Conservation (phyloP, 176 grass and related monocot species). For the Raddia distichophylla region DNA sequence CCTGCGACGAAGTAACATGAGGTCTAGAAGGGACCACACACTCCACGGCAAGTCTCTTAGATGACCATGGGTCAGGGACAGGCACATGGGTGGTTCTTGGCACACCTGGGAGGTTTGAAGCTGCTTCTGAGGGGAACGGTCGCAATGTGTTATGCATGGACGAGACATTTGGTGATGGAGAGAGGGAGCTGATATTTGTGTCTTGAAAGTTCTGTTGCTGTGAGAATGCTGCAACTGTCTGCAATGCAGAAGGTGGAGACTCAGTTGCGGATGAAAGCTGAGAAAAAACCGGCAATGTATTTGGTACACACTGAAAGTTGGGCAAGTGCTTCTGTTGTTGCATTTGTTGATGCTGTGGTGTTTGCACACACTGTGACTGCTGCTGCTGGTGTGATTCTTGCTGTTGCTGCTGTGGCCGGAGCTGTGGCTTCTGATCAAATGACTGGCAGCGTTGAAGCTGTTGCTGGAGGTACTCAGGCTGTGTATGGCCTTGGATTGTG, state of each 20-base stretch:
- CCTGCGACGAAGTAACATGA: constrained; percentile 41
- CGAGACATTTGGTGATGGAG: constrained; percentile 46
- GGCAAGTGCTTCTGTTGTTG: constrained; percentile 57
- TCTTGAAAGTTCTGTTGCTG: constrained; percentile 68
- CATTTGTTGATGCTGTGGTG: constrained; percentile 66
- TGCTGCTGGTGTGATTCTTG: constrained; percentile 49
- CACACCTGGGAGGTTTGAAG: constrained; percentile 54
- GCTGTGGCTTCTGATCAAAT: constrained; percentile 58
- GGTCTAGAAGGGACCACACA: constrained; percentile 48
- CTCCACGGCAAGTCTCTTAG: constrained; percentile 71
- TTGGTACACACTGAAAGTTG: constrained; percentile 43
- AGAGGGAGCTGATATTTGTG: constrained; percentile 47
- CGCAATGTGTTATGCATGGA: constrained; percentile 52
- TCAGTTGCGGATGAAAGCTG: constrained; percentile 45
- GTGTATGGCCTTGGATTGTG: constrained; percentile 59
- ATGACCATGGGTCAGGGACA: constrained; percentile 65
- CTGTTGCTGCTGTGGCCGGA: constrained; percentile 34
- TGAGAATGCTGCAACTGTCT: constrained; percentile 55
- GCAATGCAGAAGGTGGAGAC: constrained; percentile 48
- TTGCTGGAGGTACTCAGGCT: constrained; percentile 63
- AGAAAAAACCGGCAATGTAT: constrained; percentile 45
- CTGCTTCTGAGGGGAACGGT: constrained; percentile 54
- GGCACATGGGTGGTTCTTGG: constrained; percentile 54
- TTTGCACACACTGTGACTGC: constrained; percentile 55
- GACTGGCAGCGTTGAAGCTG: constrained; percentile 50